These are phyloP conservation scores for Silene noctiflora DNA, from an alignment of 179 eudicot genomes.

Conservation along the genomic window DNA sequence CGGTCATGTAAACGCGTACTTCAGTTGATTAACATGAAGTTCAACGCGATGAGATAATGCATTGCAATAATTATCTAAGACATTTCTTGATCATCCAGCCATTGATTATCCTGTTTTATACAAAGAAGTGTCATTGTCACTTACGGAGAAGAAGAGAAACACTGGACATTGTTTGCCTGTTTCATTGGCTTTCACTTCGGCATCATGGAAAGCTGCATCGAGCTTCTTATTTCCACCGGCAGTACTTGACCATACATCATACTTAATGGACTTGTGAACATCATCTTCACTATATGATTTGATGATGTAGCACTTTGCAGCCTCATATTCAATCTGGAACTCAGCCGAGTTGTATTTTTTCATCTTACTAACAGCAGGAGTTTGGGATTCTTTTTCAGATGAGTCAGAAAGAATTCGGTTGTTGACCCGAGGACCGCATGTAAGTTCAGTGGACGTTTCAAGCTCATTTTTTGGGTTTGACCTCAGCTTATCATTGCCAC, in stretches of 20 bases:
- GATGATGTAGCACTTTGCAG: slow-evolving; percentile 74
- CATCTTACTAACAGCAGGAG: slow-evolving; percentile 15
- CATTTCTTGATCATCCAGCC: no score
- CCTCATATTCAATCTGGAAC: slow-evolving; percentile 52
- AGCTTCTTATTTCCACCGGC: slow-evolving; percentile 74
- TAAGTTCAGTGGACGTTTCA: slow-evolving; percentile 48
- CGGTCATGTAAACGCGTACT: not conserved
- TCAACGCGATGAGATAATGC: no score
- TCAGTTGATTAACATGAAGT: no score
- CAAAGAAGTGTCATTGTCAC: not conserved
- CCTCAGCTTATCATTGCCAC: slow-evolving; percentile 39
- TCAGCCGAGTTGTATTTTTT: slow-evolving; percentile 54
- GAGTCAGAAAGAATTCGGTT: slow-evolving; percentile 27
- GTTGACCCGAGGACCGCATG: slow-evolving; percentile 72
- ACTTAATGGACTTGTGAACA: slow-evolving; percentile 79
- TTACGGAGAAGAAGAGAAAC: slow-evolving; percentile 90
- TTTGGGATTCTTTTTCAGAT: slow-evolving; percentile 30
- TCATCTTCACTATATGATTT: slow-evolving; percentile 97
- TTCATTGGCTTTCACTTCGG: slow-evolving; percentile 54
- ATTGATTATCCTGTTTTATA: no score
- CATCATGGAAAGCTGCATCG: slow-evolving; percentile 69
- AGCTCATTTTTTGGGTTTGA: slow-evolving; percentile 35
- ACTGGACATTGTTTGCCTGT: slow-evolving; percentile 57
- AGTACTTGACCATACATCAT: slow-evolving; percentile 94
- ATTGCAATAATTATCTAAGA: no score